Base-by-base conservation (phyloP, 768 basidiomycete species). In the Termitomyces sp. region DNA sequence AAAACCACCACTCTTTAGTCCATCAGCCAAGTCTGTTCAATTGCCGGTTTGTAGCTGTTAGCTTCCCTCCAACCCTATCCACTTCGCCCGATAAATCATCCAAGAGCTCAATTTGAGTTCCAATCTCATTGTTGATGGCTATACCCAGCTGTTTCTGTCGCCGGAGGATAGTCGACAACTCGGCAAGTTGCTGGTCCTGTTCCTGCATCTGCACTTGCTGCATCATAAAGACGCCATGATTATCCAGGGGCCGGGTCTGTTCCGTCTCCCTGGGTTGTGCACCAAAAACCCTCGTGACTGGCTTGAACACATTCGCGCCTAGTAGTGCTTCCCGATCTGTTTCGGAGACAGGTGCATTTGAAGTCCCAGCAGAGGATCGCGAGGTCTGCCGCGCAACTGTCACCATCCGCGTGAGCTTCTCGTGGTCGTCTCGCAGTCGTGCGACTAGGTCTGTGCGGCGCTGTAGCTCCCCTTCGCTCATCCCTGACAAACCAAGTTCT, bases 391-490 rank as follows among this genome's bases (percentile, higher is more conserved):
- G 82, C 32, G 83, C 88, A 46, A 91, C 84, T 34, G 91, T 89
- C 42, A 93, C 87, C 80, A 96, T 91, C 78, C 85, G 85, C 39
- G 85, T 84, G 57, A 97, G 77, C 76, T 89, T 91, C 76, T 91
- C 91, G 75, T 91, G 89, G 69, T 98, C 95, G 68, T 95, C 93
- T 72, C 90, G 89, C 64, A 98, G 76, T 58, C 88, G 80, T 55
- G 87, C 89, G 51, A 95, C 86, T 87, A 97, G 87, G 66, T 95
- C 95, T 59, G 88, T 88, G 61, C 96, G 79, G 56, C 96, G 77
- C 73, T 89, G 87, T 65, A 93, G 77, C 78, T 98, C 96, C n/a
- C 96, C 96, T 70, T 93, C 86, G 62, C 84, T 88, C 81, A 98
- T 82, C 37, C 91, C 93, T 42, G 77, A 76, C 70, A 84, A 71